Evolutionary conservation across 257 asterid genomes (phyloP).

Genomic region (Striga asiatica): DNA sequence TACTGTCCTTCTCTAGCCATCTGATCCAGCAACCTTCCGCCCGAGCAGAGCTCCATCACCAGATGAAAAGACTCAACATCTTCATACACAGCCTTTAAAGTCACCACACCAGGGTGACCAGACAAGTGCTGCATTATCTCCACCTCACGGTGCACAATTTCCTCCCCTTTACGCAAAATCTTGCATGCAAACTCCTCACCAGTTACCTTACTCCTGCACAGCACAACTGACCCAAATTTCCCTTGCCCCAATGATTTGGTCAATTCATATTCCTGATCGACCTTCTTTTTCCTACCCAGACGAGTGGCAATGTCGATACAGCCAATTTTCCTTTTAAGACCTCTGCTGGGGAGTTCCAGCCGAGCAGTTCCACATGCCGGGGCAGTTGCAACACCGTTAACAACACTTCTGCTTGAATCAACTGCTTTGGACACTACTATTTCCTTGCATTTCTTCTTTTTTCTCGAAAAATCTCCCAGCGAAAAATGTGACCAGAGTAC

Average conservation of each 20-base stretch:
- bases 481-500: conserved; percentile 55
- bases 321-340: conserved; percentile 84
- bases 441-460: conserved; percentile 75
- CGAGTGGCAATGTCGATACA: conserved; percentile 72
- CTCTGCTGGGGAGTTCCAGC: conserved; percentile 45
- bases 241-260: conserved; percentile 57
- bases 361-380: conserved; percentile 59
- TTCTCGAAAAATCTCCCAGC: conserved; percentile 52
- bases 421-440: conserved; percentile 24
- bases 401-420: conserved; percentile 33
- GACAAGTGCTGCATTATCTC: conserved; percentile 96
- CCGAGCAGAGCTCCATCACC: conserved; percentile 86
- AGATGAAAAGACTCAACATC: conserved; percentile 68
- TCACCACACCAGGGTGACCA: conserved; percentile 80
- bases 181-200: conserved; percentile 83
- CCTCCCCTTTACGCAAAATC: conserved; percentile 69
- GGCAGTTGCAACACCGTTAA: conserved; percentile 65
- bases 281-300: conserved; percentile 77
- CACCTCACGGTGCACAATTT: conserved; percentile 80
- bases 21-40: conserved; percentile 76
- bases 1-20: conserved; percentile 56
- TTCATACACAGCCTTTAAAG: conserved; percentile 71
- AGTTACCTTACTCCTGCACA: conserved; percentile 50
- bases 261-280: conserved; percentile 58
- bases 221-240: conserved; percentile 68